Evolutionary conservation across 768 basidiomycete genomes (phyloP).

Genomic region (Russula abietina): DNA sequence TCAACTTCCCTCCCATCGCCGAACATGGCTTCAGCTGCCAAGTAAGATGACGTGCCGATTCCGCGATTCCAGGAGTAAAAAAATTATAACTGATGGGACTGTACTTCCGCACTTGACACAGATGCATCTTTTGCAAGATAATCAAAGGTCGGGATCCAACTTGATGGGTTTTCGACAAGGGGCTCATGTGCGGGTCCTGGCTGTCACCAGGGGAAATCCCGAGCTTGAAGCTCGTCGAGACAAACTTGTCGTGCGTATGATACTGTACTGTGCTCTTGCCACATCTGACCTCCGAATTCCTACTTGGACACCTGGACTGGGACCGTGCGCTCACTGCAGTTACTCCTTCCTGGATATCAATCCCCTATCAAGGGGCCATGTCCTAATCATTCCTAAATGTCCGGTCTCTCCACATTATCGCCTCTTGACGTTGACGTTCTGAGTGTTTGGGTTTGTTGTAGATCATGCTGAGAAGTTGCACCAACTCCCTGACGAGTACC

Average conservation of each 20-base stretch:
- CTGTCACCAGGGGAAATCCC: constrained; percentile 78
- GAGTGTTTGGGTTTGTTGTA: constrained; percentile 29
- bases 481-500: constrained; percentile 80
- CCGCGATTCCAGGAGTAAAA: background rate
- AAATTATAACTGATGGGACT: background rate
- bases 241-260: constrained; percentile 54
- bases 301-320: too few species aligned
- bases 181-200: background rate
- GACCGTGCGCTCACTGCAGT: too few species aligned
- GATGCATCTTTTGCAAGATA: constrained; percentile 94
- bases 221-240: constrained; percentile 78
- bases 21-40: background rate
- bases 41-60: constrained; percentile 1
- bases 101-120: constrained; percentile 36
- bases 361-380: constrained; percentile 85
- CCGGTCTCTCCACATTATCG: constrained; percentile 10
- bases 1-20: background rate
- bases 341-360: constrained; percentile 91
- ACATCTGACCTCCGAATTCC: too few species aligned
- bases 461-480: constrained; percentile 85
- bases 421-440: too few species aligned
- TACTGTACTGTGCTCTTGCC: background rate
- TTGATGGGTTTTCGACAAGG: background rate
- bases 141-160: constrained; percentile 57
- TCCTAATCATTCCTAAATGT: constrained; percentile 94